Evolutionary conservation across 805 yeast genomes (phyloP).

Genomic region (Wickerhamiella azyma): DNA sequence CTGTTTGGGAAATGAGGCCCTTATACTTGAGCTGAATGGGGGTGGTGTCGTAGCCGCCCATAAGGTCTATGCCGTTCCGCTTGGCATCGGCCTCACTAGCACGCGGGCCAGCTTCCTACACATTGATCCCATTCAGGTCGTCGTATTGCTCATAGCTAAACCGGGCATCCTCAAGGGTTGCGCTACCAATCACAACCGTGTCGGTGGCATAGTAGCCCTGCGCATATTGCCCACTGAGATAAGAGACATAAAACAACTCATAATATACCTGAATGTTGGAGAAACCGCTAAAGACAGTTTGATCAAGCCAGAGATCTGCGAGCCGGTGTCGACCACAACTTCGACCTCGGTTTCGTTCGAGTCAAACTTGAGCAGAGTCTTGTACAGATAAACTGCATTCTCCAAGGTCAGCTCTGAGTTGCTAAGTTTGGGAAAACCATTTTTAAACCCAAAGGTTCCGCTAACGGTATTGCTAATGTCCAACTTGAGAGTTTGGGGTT

Average conservation of each 20-base stretch:
- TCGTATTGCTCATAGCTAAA: slow-evolving; percentile 59
- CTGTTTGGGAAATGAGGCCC: no score
- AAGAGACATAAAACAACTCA: slow-evolving; percentile 25
- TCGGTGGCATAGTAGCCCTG: slow-evolving; percentile 51
- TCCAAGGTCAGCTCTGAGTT: no score
- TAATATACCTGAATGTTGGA: not conserved
- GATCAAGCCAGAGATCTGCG: slow-evolving; percentile 48
- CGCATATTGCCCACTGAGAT: slow-evolving; percentile 34
- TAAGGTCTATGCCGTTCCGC: slow-evolving; percentile 8
- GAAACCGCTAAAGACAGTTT: not conserved
- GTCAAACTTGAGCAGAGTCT: not conserved
- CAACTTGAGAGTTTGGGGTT: no score
- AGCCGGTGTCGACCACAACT: slow-evolving; percentile 43
- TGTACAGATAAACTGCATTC: no score
- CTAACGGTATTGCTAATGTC: no score
- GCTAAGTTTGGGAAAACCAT: not conserved
- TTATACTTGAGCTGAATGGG: no score
- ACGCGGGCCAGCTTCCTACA: slow-evolving; percentile 58
- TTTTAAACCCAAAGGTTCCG: no score
- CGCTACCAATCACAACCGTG: slow-evolving; percentile 36
- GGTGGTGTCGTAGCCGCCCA: no score
- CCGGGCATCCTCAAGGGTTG: slow-evolving; percentile 36
- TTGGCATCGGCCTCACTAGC: slow-evolving; percentile 33
- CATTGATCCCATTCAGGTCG: slow-evolving; percentile 49
- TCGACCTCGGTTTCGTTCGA: not conserved